Conservation (phyloP, 192 early-diverging fungal genomes). For the Coemansia sp. region DNA sequence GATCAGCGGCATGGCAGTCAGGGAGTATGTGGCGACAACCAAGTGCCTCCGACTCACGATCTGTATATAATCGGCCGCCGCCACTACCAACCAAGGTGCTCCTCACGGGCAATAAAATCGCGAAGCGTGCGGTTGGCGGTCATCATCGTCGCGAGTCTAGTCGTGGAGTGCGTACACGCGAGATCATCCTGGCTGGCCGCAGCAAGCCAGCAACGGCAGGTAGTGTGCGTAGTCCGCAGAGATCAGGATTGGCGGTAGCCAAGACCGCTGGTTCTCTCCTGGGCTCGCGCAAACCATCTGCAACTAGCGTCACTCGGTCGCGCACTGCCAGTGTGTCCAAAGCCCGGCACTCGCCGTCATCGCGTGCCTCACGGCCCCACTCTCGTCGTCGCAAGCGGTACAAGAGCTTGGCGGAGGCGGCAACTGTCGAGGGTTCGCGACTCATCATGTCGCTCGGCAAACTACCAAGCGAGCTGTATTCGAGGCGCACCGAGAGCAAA, state of each 20-base stretch:
- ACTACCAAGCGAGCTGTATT: slow-evolving; percentile 30
- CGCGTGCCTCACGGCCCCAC: neutral
- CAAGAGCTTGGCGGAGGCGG: slow-evolving; percentile 48
- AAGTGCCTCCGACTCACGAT: neutral
- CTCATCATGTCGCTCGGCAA: slow-evolving; percentile 34
- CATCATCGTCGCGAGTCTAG: slow-evolving; percentile 30
- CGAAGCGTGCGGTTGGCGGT: neutral
- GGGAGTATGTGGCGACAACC: neutral
- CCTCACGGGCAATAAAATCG: neutral
- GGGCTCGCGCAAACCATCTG: slow-evolving; percentile 3
- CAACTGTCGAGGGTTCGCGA: slow-evolving; percentile 37
- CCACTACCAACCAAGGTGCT: neutral
- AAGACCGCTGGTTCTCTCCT: slow-evolving; percentile 7
- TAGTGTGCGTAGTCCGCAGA: neutral
- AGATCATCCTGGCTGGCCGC: slow-evolving; percentile 27
- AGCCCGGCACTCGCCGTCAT: neutral
- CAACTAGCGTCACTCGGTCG: neutral
- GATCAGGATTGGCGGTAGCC: slow-evolving; percentile 6
- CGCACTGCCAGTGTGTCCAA: neutral
- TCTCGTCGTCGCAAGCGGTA: slow-evolving; percentile 18
- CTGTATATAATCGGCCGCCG: neutral
- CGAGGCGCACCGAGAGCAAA: slow-evolving; percentile 11
- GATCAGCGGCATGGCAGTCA: neutral
- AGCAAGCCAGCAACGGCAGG: neutral
- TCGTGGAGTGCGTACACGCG: slow-evolving; percentile 32